Conservation (phyloP, 306 rosid genomes). For the Trifolium dubium region DNA sequence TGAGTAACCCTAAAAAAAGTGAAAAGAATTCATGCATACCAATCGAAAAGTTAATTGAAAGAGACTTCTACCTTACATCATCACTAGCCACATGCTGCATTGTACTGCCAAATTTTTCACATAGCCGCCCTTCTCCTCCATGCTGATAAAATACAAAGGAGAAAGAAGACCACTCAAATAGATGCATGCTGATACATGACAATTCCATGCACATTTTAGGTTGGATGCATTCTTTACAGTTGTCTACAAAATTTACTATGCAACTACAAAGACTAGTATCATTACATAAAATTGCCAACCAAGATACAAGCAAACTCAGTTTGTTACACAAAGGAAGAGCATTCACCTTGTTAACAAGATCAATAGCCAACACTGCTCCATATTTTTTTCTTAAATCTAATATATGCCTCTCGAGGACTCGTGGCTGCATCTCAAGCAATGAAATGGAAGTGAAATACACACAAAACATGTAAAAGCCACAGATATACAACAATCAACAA, state of each 20-base stretch:
- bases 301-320: constrained; percentile 33
- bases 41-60: constrained; percentile 42
- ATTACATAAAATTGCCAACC: constrained; percentile 23
- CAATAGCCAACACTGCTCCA: constrained; percentile 85
- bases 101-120: constrained; percentile 72
- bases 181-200: constrained; percentile 24
- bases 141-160: constrained; percentile 61
- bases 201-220: constrained; percentile 27
- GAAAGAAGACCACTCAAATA: constrained; percentile 45
- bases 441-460: constrained; percentile 48
- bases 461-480: constrained; percentile 30
- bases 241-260: constrained; percentile 29
- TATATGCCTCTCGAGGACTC: constrained; percentile 84
- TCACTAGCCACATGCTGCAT: constrained; percentile 69
- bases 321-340: constrained; percentile 33
- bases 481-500: constrained; percentile 41
- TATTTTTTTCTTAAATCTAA: constrained; percentile 93
- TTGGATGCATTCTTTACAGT: constrained; percentile 35
- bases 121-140: constrained; percentile 93
- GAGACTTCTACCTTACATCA: constrained; percentile 82
- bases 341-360: constrained; percentile 87
- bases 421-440: constrained; percentile 64
- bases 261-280: constrained; percentile 32
- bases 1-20: constrained; percentile 25
- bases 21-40: constrained; percentile 13